Conservation (phyloP, 2,329 filamentous ascomycete species). For the Monilinia laxa region DNA sequence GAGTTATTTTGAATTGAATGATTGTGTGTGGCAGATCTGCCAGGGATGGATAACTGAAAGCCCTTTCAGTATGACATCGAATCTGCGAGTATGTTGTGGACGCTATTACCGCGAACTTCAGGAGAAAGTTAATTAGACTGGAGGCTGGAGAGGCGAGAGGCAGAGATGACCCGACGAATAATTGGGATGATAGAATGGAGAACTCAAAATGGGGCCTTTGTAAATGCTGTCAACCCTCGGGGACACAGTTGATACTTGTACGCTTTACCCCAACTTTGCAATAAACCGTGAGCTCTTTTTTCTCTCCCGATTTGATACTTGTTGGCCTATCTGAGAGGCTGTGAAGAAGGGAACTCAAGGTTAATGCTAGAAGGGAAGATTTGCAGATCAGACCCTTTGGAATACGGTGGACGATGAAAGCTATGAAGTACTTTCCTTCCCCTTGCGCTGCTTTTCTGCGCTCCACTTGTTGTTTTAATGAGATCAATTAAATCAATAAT, state of each 20-base stretch:
- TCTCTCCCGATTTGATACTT: neutral
- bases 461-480: constrained; percentile 11
- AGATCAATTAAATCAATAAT: neutral
- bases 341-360: neutral
- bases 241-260: neutral
- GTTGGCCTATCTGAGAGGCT: constrained; percentile 6
- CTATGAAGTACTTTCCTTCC: constrained; percentile 16
- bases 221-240: neutral
- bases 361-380: constrained; percentile 20
- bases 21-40: constrained; percentile 16
- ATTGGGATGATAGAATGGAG: neutral
- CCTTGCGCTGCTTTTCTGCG: neutral
- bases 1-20: neutral
- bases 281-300: neutral
- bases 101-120: constrained; percentile 22
- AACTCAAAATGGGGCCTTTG: neutral
- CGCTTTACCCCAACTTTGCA: neutral
- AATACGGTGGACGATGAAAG: constrained; percentile 17
- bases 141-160: neutral
- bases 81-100: constrained; percentile 1
- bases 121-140: constrained; percentile 6
- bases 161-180: neutral
- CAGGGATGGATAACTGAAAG: constrained; percentile 13
- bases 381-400: constrained; percentile 21
- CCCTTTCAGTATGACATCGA: constrained; percentile 24